Conservation (phyloP, 164 flowering plant genomes). For the Magnolia officinalis region DNA sequence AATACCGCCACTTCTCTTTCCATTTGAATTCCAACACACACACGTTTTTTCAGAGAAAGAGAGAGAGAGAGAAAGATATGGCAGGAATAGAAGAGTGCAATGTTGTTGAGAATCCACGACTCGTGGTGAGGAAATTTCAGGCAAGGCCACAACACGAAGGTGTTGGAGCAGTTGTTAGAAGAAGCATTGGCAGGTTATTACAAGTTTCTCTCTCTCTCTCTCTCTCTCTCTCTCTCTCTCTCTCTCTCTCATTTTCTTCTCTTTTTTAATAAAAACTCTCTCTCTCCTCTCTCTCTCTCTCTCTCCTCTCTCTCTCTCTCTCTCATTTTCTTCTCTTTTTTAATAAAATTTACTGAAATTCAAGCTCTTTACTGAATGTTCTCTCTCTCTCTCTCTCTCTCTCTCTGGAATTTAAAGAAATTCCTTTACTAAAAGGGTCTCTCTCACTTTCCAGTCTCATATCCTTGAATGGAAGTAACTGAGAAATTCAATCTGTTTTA, state of each 20-base stretch:
- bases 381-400: background rate
- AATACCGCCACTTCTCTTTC: background rate
- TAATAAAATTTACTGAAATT: constrained; percentile 1
- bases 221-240: background rate
- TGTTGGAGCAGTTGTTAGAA: constrained; percentile 57
- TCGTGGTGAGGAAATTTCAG: constrained; percentile 45
- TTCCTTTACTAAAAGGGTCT: background rate
- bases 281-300: background rate
- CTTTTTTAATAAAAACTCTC: too few species aligned
- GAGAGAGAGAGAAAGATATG: background rate
- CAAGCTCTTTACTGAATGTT: background rate
- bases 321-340: background rate
- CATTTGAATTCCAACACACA: background rate
- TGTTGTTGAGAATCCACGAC: constrained; percentile 15
- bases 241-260: background rate
- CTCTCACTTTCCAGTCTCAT: background rate
- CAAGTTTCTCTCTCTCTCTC: background rate
- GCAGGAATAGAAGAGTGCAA: background rate
- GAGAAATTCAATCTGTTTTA: background rate
- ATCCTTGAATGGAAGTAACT: background rate
- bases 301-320: background rate
- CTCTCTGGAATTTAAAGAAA: background rate
- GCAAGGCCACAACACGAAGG: constrained; percentile 74
- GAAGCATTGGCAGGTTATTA: constrained; percentile 70
- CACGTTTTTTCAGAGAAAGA: background rate